phyloP scores from a whole-genome alignment of 2,329 filamentous ascomycete species.

The Samsoniella hepiali region DNA sequence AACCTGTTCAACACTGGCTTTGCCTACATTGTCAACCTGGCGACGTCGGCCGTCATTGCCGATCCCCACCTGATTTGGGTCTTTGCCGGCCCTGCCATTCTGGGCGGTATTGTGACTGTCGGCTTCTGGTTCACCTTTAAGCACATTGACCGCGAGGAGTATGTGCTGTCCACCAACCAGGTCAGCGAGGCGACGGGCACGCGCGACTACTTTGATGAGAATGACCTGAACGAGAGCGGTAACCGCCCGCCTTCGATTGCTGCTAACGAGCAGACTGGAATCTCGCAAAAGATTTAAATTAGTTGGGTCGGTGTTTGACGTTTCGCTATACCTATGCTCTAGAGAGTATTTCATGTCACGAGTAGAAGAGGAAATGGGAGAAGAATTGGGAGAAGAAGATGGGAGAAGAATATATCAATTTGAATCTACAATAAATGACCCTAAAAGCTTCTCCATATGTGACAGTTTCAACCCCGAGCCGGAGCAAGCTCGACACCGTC shows the following conservation, averaged over 20 bases:
- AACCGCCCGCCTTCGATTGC: slow-evolving; percentile 16
- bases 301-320: background rate
- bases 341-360: too few relatives aligned
- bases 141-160: slow-evolving; percentile 27
- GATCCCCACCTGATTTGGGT: slow-evolving; percentile 51
- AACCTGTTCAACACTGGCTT: slow-evolving; percentile 47
- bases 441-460: background rate
- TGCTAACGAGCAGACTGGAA: slow-evolving; percentile 15
- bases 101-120: slow-evolving; percentile 42
- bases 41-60: slow-evolving; percentile 42
- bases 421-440: slow-evolving; percentile 7
- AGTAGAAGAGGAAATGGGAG: background rate
- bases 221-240: slow-evolving; percentile 13
- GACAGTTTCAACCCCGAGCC: background rate
- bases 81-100: slow-evolving; percentile 46
- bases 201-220: slow-evolving; percentile 16
- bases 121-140: slow-evolving; percentile 33
- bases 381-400: background rate
- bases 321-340: background rate
- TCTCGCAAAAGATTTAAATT: slow-evolving; percentile 12
- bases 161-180: slow-evolving; percentile 26
- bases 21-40: slow-evolving; percentile 44
- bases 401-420: slow-evolving; percentile 7
- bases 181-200: slow-evolving; percentile 23
- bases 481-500: background rate